These are phyloP conservation scores for Tolypocladium ophioglossoides DNA, from an alignment of 2,329 filamentous ascomycete species.

Conservation along the genomic window DNA sequence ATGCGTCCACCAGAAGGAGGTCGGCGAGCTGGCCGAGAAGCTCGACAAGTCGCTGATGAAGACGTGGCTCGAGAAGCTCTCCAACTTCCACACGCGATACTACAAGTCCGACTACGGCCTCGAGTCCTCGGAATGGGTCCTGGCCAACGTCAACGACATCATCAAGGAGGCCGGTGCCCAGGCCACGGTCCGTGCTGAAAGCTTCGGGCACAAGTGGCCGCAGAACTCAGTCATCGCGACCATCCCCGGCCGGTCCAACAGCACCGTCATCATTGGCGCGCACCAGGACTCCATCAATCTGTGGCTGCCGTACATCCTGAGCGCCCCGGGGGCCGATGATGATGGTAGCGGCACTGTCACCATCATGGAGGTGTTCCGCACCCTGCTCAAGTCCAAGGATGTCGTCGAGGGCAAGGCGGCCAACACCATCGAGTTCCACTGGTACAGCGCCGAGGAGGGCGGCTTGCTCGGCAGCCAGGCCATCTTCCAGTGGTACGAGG, in stretches of 20 bases:
- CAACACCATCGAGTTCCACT: slow-evolving; percentile 94
- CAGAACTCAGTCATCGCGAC: slow-evolving; percentile 87
- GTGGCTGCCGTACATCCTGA: slow-evolving; percentile 72
- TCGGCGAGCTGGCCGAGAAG: slow-evolving; percentile 55
- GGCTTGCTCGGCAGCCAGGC: slow-evolving; percentile 82
- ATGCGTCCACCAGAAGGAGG: slow-evolving; percentile 51
- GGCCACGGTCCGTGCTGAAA: slow-evolving; percentile 56
- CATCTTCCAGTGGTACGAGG: slow-evolving; percentile 75
- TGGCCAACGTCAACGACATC: slow-evolving; percentile 61
- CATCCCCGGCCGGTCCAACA: slow-evolving; percentile 75
- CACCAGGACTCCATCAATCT: slow-evolving; percentile 96
- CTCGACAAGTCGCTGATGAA: slow-evolving; percentile 70
- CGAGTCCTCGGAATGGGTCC: slow-evolving; percentile 81
- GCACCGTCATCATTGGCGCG: slow-evolving; percentile 80
- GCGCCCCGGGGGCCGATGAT: slow-evolving; percentile 89
- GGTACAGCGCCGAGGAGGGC: slow-evolving; percentile 87
- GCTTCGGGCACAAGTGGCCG: slow-evolving; percentile 76
- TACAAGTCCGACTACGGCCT: slow-evolving; percentile 70
- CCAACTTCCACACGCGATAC: slow-evolving; percentile 72
- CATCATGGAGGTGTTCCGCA: slow-evolving; percentile 82
- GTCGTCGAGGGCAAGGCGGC: slow-evolving; percentile 59
- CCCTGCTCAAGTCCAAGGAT: slow-evolving; percentile 62
- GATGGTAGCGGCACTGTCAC: slow-evolving; percentile 90
- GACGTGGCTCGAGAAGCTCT: slow-evolving; percentile 66
- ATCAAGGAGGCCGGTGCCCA: slow-evolving; percentile 62